Base-by-base conservation (phyloP, 164 flowering plant genomes). In the Kalanchoe fedtschenkoi region DNA sequence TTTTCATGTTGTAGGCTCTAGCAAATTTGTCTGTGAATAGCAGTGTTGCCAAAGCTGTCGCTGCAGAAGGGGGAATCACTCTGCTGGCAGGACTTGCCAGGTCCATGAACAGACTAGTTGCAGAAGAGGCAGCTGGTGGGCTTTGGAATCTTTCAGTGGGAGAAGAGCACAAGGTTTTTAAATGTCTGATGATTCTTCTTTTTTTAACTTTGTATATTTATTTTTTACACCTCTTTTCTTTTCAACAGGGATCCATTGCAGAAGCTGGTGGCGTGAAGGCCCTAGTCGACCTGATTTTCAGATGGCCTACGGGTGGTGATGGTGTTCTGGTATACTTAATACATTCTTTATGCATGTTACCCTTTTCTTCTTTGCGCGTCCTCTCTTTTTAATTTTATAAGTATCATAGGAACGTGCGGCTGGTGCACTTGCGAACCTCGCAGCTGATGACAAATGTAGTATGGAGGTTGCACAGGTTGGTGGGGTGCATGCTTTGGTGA, bases 51-150 rank as follows among this genome's bases (percentile, higher is more conserved):
- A 95, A 95, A 76, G 86, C 96, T 66, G 97, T 91, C 62, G 97
- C 97, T 9, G 95, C 87, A 59, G 96, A 80, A 75, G 99, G 96
- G 62, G 99, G 99, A 34, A 91, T 95, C 51, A 70, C 69, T 58
- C 82, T 91, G 51, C 97, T 95, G 70, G 83, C 96, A 39, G 78
- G 78, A 63, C 71, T 95, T 64, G 99, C 99, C 5, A 84, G 77
- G 84, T 95, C 99, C 33, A 83, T 80, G 91, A 95, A 95, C 65
- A 91, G 86, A 74, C 75, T 86, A 68, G 99, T 91, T 43, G 99
- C 96, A 17, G 99, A 95, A 78, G 99, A 95, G 86, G 99, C 99
- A 70, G 99, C 96, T 61, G 97, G 99, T 63, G 99, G 99, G 22
- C 81, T 95, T 33, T 95, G 99, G 99, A 95, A 95, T 75, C 91